Evolutionary conservation across 805 yeast species (phyloP).

Genomic region (Lipomyces mesembrius): DNA sequence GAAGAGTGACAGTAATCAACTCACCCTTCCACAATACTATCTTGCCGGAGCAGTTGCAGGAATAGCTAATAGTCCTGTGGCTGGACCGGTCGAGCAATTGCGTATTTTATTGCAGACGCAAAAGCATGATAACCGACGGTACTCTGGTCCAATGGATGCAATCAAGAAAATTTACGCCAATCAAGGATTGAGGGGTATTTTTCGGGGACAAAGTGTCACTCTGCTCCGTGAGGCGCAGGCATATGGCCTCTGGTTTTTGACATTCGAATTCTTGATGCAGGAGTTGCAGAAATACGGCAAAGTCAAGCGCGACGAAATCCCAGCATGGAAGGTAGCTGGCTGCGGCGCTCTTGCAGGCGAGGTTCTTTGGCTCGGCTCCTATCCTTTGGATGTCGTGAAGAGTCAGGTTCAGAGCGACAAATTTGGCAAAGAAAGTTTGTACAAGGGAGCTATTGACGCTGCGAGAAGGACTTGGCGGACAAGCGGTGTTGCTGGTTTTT

Average conservation of each 20-base stretch:
- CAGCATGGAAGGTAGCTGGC: constrained; percentile 83
- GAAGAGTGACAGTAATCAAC: constrained; percentile 44
- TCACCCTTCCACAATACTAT: constrained; percentile 71
- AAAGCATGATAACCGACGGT: constrained; percentile 55
- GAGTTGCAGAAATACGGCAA: constrained; percentile 37
- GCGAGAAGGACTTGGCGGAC: constrained; percentile 56
- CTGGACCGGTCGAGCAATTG: constrained; percentile 93
- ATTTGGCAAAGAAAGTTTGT: constrained; percentile 63
- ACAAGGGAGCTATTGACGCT: constrained; percentile 63
- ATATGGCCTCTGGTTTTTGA: constrained; percentile 73
- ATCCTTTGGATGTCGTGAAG: constrained; percentile 88
- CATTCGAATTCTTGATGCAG: constrained; percentile 61
- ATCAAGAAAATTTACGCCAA: constrained; percentile 59
- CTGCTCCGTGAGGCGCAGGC: constrained; percentile 81
- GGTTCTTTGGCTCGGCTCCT: constrained; percentile 42
- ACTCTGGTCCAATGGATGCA: constrained; percentile 74
- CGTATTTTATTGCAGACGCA: constrained; percentile 93
- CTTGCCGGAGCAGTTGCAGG: constrained; percentile 93
- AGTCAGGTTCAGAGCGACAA: constrained; percentile 82
- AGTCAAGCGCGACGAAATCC: constrained; percentile 67
- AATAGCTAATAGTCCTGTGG: constrained; percentile 64
- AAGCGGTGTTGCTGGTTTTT: constrained; percentile 77
- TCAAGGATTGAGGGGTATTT: constrained; percentile 65
- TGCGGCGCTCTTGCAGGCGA: constrained; percentile 93
- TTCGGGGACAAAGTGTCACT: constrained; percentile 84